Evolutionary conservation across 83 land plant genomes (phyloP), one percentile per base, ranked within the genome.

Genomic region (Picea abies): DNA sequence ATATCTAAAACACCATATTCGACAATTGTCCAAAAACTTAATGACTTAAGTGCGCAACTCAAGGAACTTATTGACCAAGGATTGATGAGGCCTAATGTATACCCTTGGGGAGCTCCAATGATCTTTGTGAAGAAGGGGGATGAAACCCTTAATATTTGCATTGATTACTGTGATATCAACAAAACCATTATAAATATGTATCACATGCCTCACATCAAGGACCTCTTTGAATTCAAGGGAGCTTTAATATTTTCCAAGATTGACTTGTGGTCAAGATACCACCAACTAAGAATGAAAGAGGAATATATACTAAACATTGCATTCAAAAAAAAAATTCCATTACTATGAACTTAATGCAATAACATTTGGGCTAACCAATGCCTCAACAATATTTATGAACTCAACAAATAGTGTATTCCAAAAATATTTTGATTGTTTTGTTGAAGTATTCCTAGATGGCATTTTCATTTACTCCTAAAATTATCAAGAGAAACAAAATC

Each of bases 401-500:
- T 6, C 26, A 35, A 79, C 29, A 68, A 58, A 61, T 6, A 4
- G 16, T 29, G 20, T 79, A 9, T 79, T 79, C n/a, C 6, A n/a
- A 8, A 11, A 29, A 23, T 60, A 79, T 58, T 19, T 62, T 1
- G 16, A 62, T 29, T 41, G 3, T 4, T 79, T 62, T 79, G 39
- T 79, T 41, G 1, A 60, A 29, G 81, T 79, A 7, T 79, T 79
- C 26, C 22, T 79, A 22, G 81, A 79, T 41, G 64, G 26, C 66
- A 62, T 79, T 1, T 39, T 32, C 35, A 32, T 32, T 32, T 32
- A 32, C 35, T 32, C 35, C 35, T 32, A 2, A 32, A 32, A 32
- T 32, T 32, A 32, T n/a, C n/a, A n/a, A n/a, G n/a, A n/a, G n/a
- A n/a, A n/a, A n/a, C n/a, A n/a, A n/a, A n/a, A n/a, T n/a, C n/a